Conservation (phyloP, 495 filamentous ascomycete genomes). For the Xylaria venustula region DNA sequence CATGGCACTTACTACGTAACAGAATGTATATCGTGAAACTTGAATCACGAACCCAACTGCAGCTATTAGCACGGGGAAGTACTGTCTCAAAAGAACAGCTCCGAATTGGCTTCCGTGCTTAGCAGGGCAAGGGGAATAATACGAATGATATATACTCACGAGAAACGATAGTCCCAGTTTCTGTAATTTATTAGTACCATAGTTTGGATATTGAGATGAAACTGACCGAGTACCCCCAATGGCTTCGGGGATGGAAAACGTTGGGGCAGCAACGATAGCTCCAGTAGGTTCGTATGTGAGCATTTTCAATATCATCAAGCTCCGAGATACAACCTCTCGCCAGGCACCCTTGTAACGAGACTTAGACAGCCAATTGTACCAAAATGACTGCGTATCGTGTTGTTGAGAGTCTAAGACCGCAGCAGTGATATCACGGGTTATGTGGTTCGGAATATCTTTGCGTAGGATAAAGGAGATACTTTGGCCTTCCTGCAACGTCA, state of each 20-base stretch:
- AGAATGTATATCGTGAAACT: constrained; percentile 76
- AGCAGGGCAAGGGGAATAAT: no score
- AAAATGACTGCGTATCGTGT: constrained; percentile 62
- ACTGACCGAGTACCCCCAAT: constrained; percentile 59
- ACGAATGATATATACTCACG: constrained; percentile 11
- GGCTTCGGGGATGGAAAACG: constrained; percentile 68
- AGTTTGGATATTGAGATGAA: background rate
- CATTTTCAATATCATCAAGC: constrained; percentile 69
- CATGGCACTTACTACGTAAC: constrained; percentile 43
- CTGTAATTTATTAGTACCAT: constrained; percentile 29
- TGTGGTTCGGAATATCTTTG: constrained; percentile 50
- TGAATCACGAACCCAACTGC: constrained; percentile 70
- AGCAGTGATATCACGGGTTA: constrained; percentile 51
- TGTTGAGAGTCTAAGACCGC: constrained; percentile 57
- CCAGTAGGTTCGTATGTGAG: constrained; percentile 62
- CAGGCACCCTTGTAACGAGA: constrained; percentile 69
- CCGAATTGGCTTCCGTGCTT: no score
- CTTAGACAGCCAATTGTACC: constrained; percentile 69
- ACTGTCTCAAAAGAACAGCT: no score
- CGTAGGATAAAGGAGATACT: constrained; percentile 65
- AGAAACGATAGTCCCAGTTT: constrained; percentile 79
- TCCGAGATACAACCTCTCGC: constrained; percentile 64
- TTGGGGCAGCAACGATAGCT: constrained; percentile 49
- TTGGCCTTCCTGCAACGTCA: constrained; percentile 62
- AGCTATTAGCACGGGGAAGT: no score